Evolutionary conservation across 225 moss, liverwort and hornwort species (phyloP), one percentile per base, ranked within the genome.

Genomic region (Marchantia paleacea): DNA sequence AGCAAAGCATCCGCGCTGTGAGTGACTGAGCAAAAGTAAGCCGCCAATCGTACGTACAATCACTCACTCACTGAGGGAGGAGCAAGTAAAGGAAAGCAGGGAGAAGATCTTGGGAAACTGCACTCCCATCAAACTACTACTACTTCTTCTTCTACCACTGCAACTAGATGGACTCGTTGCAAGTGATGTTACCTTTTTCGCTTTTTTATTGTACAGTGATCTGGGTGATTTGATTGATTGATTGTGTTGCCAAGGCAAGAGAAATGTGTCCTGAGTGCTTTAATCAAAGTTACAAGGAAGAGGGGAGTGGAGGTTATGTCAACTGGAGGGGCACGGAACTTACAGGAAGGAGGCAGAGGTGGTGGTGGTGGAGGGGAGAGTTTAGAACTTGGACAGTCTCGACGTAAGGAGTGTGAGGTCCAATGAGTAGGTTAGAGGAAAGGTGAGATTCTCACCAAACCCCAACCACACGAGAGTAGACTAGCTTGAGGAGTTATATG

Each of bases 281-380:
- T 62, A 62, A 62, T 62, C 62, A 62, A 19, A 62, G 22, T 19
- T 62, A n/a, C 39, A 62, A 62, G 62, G 24, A 24, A 62, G n/a
- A 62, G 62, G 62, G 22, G 62, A 62, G 62, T 62, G 62, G 62
- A 62, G 62, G 62, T 62, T 62, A 62, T 22, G 62, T 62, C 62
- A 62, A 24, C 62, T 24, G 62, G n/a, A 62, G 6, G 22, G 7
- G 18, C 62, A 62, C 62, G 62, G 62, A 62, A 62, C 24, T 62
- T 62, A 4, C 10, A 62, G 4, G n/a, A 22, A 62, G 62, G n/a
- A 8, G 62, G n/a, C 18, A 16, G n/a, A 5, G 60, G 62, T n/a
- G 62, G 62, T 18, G n/a, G 62, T 16, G n/a, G 6, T n/a, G 24
- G 62, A 24, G 62, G 18, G 39, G 39, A 39, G 39, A 5, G 39